Conservation (phyloP, 306 rosid species). For the Morella rubra region DNA sequence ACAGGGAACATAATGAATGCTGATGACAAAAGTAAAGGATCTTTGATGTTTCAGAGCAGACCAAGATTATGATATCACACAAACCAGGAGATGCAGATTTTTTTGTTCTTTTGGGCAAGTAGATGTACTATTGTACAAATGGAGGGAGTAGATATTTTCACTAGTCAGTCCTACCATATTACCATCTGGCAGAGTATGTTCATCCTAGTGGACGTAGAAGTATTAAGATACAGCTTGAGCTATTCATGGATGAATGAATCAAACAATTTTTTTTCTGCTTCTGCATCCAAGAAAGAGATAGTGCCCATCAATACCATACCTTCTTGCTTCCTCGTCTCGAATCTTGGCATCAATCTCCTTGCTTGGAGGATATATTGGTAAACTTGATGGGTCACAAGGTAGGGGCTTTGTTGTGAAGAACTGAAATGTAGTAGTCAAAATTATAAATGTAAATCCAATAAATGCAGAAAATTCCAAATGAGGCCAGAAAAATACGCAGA, state of each 20-base stretch:
- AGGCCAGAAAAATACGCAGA: not conserved
- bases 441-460: conserved; percentile 7
- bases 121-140: too few species aligned
- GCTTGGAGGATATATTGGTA: conserved; percentile 83
- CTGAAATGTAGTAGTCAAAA: conserved; percentile 38
- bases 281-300: conserved; percentile 8
- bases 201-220: not conserved
- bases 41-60: not conserved
- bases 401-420: conserved; percentile 73
- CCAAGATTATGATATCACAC: not conserved
- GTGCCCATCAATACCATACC: conserved; percentile 39
- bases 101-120: not conserved
- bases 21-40: not conserved
- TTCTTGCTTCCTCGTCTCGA: conserved; percentile 57
- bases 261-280: not conserved
- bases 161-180: conserved; percentile 8
- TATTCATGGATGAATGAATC: not conserved
- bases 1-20: not conserved
- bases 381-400: conserved; percentile 80
- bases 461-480: not conserved
- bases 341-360: conserved; percentile 79
- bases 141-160: not conserved
- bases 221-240: conserved; percentile 7
- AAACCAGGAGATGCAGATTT: not conserved
- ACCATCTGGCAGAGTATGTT: conserved; percentile 1